These are phyloP conservation scores for Plectosphaerella plurivora DNA, from an alignment of 2,329 filamentous ascomycete species.

Conservation along the genomic window DNA sequence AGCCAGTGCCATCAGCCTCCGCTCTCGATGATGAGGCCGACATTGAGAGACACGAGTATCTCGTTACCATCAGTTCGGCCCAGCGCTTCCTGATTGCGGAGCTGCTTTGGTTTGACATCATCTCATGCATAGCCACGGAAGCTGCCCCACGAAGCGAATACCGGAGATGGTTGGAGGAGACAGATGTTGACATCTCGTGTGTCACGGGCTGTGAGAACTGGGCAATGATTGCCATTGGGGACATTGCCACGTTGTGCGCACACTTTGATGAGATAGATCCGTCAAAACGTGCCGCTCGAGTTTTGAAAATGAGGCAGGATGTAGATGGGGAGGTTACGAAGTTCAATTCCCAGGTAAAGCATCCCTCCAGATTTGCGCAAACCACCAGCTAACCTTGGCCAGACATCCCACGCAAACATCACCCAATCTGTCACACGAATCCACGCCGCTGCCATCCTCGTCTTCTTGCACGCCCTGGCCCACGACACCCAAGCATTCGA, in stretches of 20 bases:
- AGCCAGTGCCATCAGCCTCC: neutral
- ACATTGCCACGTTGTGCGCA: slow-evolving; percentile 2
- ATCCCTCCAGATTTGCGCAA: neutral
- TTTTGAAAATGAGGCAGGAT: neutral
- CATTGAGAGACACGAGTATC: neutral
- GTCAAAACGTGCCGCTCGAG: neutral
- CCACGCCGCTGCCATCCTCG: slow-evolving; percentile 3
- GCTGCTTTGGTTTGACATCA: slow-evolving; percentile 7
- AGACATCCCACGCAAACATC: no score
- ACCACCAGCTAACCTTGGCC: no score
- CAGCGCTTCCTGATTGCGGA: slow-evolving; percentile 7
- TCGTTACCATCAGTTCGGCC: slow-evolving; percentile 4
- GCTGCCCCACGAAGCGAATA: slow-evolving; percentile 3
- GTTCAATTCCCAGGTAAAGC: neutral
- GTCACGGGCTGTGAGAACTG: slow-evolving; percentile 10
- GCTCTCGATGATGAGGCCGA: neutral
- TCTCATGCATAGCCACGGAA: slow-evolving; percentile 7
- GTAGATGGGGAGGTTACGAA: neutral
- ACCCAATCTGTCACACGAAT: slow-evolving; percentile 4
- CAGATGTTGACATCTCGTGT: slow-evolving; percentile 5
- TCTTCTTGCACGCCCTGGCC: slow-evolving; percentile 2
- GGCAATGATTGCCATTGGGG: slow-evolving; percentile 8
- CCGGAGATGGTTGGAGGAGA: slow-evolving; percentile 1
- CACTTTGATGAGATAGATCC: neutral
- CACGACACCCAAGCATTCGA: neutral